A percentile compares a stretch with the other conserved stretches of the same genome.
Conservation (phyloP, 176 grass and related monocot species). For the Phoenix dactylifera region DNA sequence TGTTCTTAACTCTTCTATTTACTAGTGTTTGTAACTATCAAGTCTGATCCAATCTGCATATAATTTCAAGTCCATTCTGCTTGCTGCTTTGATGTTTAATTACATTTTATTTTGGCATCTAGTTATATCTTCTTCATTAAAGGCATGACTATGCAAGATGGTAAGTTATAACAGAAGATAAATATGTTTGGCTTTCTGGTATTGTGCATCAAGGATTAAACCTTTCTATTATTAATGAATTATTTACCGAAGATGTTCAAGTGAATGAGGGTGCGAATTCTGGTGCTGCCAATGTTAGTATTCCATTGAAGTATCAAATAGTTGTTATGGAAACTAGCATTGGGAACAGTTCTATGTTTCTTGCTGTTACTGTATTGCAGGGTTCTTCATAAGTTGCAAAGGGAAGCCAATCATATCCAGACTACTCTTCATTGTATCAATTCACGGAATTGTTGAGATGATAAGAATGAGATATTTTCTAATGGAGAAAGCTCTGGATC, state of each 20-base stretch:
- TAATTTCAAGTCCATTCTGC: too few relatives aligned
- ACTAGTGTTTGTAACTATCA: too few relatives aligned
- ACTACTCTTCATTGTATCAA: slow-evolving; percentile 27
- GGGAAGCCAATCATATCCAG: slow-evolving; percentile 31
- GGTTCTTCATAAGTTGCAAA: slow-evolving; percentile 57
- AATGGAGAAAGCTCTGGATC: slow-evolving; percentile 78
- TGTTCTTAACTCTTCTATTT: too few relatives aligned
- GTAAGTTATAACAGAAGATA: slow-evolving; percentile 87
- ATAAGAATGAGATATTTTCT: slow-evolving; percentile 85
- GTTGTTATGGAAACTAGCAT: slow-evolving; percentile 10
- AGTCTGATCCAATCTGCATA: too few relatives aligned
- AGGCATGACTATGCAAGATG: slow-evolving; percentile 98
- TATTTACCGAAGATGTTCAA: slow-evolving; percentile 32
- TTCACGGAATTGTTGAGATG: slow-evolving; percentile 74
- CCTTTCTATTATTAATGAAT: slow-evolving; percentile 48
- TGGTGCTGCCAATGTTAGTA: slow-evolving; percentile 32
- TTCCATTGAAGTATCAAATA: slow-evolving; percentile 11
- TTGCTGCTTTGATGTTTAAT: too few relatives aligned
- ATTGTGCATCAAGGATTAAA: slow-evolving; percentile 55
- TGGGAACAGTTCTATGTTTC: slow-evolving; percentile 4
- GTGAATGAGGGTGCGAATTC: slow-evolving; percentile 32
- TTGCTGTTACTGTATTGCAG: slow-evolving; percentile 30
- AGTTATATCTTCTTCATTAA: slow-evolving; percentile 8
- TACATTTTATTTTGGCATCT: slow-evolving; percentile 4
- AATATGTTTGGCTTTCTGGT: slow-evolving; percentile 57